Evolutionary conservation across 1,139 yeast genomes (phyloP), one percentile per base, ranked within the genome.

Genomic region (Candida sojae): DNA sequence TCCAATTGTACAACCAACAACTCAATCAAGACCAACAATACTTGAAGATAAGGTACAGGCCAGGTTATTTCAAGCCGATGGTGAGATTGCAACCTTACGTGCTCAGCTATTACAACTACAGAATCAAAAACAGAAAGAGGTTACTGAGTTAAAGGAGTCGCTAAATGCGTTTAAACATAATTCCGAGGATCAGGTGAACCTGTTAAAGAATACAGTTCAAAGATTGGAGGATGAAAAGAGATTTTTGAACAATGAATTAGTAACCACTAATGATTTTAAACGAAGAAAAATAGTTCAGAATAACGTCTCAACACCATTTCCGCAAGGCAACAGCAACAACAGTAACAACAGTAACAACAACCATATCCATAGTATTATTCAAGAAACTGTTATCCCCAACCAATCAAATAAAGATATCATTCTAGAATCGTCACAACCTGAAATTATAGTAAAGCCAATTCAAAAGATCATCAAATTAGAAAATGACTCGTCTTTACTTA

Each of bases 81-180:
- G 96, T 3, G 96, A 90, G 59, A 82, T 87, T 30, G 84, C 95
- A 9, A 84, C 89, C 35, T 71, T 90, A 25, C 70, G 92, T 49
- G 82, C 86, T 17, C 88, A 86, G 57, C 66, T 88, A 42, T 68
- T 75, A 17, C 76, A 77, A 44, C 59, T 80, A 9, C 81, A 80
- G 45, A 63, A 64, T 30, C 75, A 67, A 39, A 78, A 77, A 47
- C 70, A 67, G 4, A 66, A 70, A 2, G 83, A 79, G 54, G 63
- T 77, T n/a, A 62, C 62, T 17, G 70, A 72, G 25, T 55, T 85
- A 42, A 68, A 70, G 43, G 66, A 66, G 5, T 60, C 71, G 2
- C 73, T 69, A 47, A 59, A 64, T 2, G 53, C 55, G 25, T 53
- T 64, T 10, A 60, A 71, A 46, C 58, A 62, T 29, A 68, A 69